These are phyloP conservation scores for Nakazawaea ambrosiae DNA, from an alignment of 805 yeast genomes.

Conservation along the genomic window DNA sequence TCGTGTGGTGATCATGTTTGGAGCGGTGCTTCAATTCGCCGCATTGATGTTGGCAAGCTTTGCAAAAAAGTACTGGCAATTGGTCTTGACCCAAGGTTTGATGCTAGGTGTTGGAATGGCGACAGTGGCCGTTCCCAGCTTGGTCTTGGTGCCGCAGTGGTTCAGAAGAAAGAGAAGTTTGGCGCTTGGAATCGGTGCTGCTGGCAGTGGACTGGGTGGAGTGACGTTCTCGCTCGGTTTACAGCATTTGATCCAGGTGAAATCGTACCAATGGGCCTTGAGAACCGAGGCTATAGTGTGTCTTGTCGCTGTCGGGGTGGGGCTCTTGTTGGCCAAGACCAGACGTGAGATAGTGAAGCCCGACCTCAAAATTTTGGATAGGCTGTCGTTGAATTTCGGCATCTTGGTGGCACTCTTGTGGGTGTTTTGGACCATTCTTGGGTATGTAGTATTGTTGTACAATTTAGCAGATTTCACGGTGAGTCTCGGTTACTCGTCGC, in stretches of 20 bases:
- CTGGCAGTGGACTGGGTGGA: constrained; percentile 52
- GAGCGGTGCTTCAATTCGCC: constrained; percentile 42
- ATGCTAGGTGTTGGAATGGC: constrained; percentile 55
- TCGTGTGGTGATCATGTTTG: constrained; percentile 35
- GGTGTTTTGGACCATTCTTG: constrained; percentile 44
- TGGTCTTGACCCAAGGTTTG: constrained; percentile 63
- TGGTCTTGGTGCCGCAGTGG: constrained; percentile 63
- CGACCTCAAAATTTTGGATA: constrained; percentile 33
- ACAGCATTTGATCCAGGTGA: constrained; percentile 32
- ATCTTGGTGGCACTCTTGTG: constrained; percentile 34
- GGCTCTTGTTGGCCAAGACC: constrained; percentile 28
- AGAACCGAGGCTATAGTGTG: constrained; percentile 39
- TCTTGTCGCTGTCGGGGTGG: constrained; percentile 25
- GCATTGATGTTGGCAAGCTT: constrained; percentile 57
- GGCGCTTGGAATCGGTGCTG: constrained; percentile 39
- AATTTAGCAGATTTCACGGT: constrained; percentile 53
- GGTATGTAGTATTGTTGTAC: constrained; percentile 54
- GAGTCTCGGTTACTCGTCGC: constrained; percentile 47
- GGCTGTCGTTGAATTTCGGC: constrained; percentile 31
- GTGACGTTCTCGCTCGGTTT: constrained; percentile 40
- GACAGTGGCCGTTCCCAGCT: constrained; percentile 49
- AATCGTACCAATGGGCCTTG: constrained; percentile 41
- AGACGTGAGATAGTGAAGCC: constrained; percentile 30
- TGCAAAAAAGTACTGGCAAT: constrained; percentile 54
- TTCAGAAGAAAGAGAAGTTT: constrained; percentile 55